These are phyloP conservation scores for Wickerhamomyces sp. DNA, from an alignment of 1,139 yeast species.

Conservation along the genomic window DNA sequence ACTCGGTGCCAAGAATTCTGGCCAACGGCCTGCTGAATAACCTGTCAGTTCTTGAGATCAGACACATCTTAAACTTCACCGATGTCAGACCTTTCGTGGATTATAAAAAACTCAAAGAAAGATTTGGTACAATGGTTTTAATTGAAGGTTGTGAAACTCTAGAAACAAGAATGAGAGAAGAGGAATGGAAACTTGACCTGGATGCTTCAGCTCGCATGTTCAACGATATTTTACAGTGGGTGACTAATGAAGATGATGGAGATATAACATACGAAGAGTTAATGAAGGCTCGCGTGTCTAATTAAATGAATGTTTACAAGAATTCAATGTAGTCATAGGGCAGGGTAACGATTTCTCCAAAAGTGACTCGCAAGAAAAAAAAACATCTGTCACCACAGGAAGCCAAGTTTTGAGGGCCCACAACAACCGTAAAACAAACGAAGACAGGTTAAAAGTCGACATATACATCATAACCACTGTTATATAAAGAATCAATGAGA, in stretches of 20 bases:
- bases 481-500: slow-evolving; percentile 8
- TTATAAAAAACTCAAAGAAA: slow-evolving; percentile 59
- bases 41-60: slow-evolving; percentile 71
- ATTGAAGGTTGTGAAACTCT: slow-evolving; percentile 75
- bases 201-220: slow-evolving; percentile 48
- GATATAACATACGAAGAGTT: slow-evolving; percentile 20
- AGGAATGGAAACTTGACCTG: slow-evolving; percentile 56
- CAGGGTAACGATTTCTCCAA: no score
- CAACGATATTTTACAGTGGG: slow-evolving; percentile 55
- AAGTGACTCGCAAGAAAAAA: no score
- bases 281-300: background rate
- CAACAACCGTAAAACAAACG: no score
- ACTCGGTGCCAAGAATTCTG: slow-evolving; percentile 60
- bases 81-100: slow-evolving; percentile 61
- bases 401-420: no score
- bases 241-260: slow-evolving; percentile 42
- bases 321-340: no score
- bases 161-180: slow-evolving; percentile 52
- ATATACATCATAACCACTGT: background rate
- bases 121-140: slow-evolving; percentile 44
- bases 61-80: slow-evolving; percentile 54
- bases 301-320: no score
- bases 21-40: slow-evolving; percentile 49
- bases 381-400: no score
- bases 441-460: no score